Evolutionary conservation across 73 alveolate genomes (phyloP).

Genomic region (Stentor roeselii): DNA sequence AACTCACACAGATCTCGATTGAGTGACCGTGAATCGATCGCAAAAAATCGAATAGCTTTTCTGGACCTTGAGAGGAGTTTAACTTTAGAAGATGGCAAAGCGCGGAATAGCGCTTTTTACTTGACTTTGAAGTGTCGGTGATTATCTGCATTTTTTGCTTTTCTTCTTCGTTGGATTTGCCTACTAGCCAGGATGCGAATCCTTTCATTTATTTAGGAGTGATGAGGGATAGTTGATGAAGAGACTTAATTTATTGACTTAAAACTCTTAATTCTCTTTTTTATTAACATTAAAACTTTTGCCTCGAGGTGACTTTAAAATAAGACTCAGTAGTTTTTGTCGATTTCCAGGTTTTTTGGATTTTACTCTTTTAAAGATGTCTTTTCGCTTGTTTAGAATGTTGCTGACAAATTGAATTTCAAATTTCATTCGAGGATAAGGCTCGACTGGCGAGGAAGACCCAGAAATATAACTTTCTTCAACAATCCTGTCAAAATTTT

Average conservation of each 20-base stretch:
- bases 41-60: neutral
- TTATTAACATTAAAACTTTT: too few relatives aligned
- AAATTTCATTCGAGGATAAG: neutral
- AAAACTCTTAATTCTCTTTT: too few relatives aligned
- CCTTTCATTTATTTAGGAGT: neutral
- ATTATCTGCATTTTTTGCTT: neutral
- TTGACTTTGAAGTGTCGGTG: neutral
- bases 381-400: neutral
- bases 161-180: conserved; percentile 26
- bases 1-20: neutral
- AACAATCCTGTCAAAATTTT: too few relatives aligned
- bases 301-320: too few relatives aligned
- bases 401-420: neutral
- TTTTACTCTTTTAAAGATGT: too few relatives aligned
- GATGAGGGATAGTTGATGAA: too few relatives aligned
- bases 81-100: neutral
- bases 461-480: neutral
- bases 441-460: neutral
- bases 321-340: too few relatives aligned
- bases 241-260: too few relatives aligned
- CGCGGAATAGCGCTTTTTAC: neutral
- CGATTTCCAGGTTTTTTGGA: too few relatives aligned
- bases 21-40: neutral
- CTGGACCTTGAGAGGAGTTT: neutral
- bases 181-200: conserved; percentile 1